Evolutionary conservation across 306 rosid genomes (phyloP).

Genomic region (Trifolium dubium): DNA sequence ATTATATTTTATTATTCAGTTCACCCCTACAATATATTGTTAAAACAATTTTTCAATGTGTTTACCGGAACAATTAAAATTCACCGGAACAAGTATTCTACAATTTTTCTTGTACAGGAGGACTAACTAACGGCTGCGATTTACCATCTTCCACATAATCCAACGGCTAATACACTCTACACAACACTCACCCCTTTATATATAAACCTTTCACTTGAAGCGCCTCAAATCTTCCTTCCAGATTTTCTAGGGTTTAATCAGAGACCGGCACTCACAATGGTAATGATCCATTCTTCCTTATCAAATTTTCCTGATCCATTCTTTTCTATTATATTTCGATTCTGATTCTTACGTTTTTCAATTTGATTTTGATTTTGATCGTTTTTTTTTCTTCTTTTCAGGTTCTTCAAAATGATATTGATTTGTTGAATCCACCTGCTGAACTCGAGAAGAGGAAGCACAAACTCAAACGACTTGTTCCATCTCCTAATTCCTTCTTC

Average conservation of each 20-base stretch:
- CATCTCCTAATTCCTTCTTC: slow-evolving; percentile 60
- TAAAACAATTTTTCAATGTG: too few species aligned
- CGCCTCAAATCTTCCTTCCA: not conserved
- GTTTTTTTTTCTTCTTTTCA: too few species aligned
- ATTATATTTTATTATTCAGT: too few species aligned
- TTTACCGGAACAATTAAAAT: too few species aligned
- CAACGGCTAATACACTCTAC: not conserved
- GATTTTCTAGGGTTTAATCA: not conserved
- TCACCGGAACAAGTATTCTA: too few species aligned
- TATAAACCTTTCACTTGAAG: not conserved
- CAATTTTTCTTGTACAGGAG: too few species aligned
- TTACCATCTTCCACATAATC: not conserved
- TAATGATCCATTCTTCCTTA: too few species aligned
- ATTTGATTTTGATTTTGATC: not conserved
- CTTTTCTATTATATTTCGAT: not conserved
- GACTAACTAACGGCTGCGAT: not conserved
- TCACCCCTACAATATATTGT: too few species aligned
- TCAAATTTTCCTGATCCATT: too few species aligned
- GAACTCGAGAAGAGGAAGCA: slow-evolving; percentile 59
- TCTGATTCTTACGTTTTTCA: not conserved
- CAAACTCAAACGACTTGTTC: slow-evolving; percentile 61
- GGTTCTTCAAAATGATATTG: slow-evolving; percentile 63
- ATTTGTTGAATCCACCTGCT: slow-evolving; percentile 57
- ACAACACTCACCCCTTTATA: not conserved
- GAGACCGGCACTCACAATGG: too few species aligned